Evolutionary conservation across 73 alveolate species (phyloP).

Genomic region (Effrenium voratum): DNA sequence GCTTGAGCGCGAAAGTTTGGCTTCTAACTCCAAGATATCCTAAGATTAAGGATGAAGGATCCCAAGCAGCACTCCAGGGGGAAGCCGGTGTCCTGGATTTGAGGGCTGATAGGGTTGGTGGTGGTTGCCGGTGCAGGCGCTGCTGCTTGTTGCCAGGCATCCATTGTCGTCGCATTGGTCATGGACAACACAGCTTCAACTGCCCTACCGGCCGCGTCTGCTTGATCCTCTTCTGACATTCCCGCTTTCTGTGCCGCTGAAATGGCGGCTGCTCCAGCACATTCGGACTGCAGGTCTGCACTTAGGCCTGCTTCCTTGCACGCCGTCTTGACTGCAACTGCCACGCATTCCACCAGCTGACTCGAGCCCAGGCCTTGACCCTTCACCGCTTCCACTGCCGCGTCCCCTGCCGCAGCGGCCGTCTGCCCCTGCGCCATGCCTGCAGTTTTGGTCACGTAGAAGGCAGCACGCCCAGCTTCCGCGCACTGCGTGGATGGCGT

Average conservation of each 20-base stretch:
- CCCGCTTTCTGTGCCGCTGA: constrained; percentile 42
- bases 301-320: constrained; percentile 10
- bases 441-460: background rate
- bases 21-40: no score
- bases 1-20: no score
- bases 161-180: background rate
- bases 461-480: constrained; percentile 23
- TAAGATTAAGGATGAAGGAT: no score
- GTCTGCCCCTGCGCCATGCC: background rate
- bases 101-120: background rate
- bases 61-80: no score
- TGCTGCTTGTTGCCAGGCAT: constrained; percentile 13
- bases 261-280: constrained; percentile 42
- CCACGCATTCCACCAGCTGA: constrained; percentile 25
- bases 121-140: background rate
- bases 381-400: background rate
- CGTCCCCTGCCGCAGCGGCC: constrained; percentile 14
- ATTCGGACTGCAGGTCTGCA: background rate
- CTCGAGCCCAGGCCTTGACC: background rate
- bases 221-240: constrained; percentile 37
- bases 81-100: no score
- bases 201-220: constrained; percentile 44
- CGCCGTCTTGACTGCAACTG: constrained; percentile 24
- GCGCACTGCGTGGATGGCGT: background rate
- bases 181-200: constrained; percentile 6